Conservation (phyloP, 306 rosid genomes). For the Malus sieversii region DNA sequence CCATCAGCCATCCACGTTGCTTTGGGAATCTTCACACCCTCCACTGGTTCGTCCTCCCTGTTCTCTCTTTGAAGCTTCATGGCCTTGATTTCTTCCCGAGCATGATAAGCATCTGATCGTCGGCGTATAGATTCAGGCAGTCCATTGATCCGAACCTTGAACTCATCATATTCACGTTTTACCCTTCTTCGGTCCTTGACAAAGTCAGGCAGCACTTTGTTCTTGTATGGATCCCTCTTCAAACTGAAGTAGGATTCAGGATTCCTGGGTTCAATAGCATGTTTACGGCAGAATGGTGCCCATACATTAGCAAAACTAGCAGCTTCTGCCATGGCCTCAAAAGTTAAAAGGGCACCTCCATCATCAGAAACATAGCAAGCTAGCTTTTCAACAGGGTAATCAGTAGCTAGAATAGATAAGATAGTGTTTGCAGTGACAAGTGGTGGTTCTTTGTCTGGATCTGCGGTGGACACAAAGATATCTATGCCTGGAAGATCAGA, state of each 20-base stretch:
- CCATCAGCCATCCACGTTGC: slow-evolving; percentile 99
- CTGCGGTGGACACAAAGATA: slow-evolving; percentile 90
- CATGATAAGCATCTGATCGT: slow-evolving; percentile 91
- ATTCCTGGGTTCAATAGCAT: slow-evolving; percentile 87
- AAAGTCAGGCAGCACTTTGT: slow-evolving; percentile 78
- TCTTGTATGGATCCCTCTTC: slow-evolving; percentile 89
- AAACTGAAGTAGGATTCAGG: slow-evolving; percentile 86
- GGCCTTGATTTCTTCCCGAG: slow-evolving; percentile 89
- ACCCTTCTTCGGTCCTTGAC: slow-evolving; percentile 89
- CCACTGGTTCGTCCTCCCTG: slow-evolving; percentile 62
- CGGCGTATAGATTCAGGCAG: slow-evolving; percentile 93
- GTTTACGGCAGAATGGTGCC: slow-evolving; percentile 97
- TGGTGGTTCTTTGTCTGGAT: slow-evolving; percentile 98
- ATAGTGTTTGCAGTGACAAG: slow-evolving; percentile 94
- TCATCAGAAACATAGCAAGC: slow-evolving; percentile 97
- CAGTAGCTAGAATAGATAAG: slow-evolving; percentile 82
- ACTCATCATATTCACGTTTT: slow-evolving; percentile 97
- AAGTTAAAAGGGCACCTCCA: slow-evolving; percentile 95
- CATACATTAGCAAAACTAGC: slow-evolving; percentile 89
- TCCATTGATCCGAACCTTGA: slow-evolving; percentile 87
- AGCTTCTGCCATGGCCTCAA: slow-evolving; percentile 99
- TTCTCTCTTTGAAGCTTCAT: slow-evolving; percentile 83
- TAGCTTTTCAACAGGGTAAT: slow-evolving; percentile 95
- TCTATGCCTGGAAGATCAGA: slow-evolving; percentile 97
- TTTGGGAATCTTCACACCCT: slow-evolving; percentile 65